A percentile compares a stretch with the other conserved stretches of the same genome.
These are phyloP conservation scores for Rickenella mellea DNA, from an alignment of 768 basidiomycete species.

Conservation along the genomic window DNA sequence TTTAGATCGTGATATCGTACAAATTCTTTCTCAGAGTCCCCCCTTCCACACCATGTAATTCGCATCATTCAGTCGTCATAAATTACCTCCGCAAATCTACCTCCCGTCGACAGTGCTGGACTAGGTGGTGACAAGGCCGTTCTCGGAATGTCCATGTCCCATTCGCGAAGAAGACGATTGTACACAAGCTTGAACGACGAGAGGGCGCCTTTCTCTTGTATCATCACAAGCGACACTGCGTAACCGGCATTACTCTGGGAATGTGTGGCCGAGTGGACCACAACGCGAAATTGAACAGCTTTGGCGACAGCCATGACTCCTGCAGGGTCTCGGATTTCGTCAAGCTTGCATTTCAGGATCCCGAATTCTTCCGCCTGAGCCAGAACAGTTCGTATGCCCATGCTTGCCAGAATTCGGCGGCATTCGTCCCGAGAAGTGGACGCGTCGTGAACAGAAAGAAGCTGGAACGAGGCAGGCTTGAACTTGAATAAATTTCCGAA, in stretches of 20 bases:
- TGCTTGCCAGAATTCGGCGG: slow-evolving; percentile 56
- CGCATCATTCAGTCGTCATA: too few species aligned
- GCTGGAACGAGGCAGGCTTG: slow-evolving; percentile 50
- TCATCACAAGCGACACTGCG: slow-evolving; percentile 51
- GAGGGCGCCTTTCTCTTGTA: slow-evolving; percentile 81
- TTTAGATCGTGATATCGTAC: too few species aligned
- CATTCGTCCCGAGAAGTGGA: slow-evolving; percentile 68
- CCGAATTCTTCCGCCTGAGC: slow-evolving; percentile 55
- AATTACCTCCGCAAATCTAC: slow-evolving; percentile 23
- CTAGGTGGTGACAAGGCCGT: too few species aligned
- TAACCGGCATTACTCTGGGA: slow-evolving; percentile 36
- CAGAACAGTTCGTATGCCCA: slow-evolving; percentile 61
- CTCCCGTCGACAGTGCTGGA: slow-evolving; percentile 19
- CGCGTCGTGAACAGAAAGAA: slow-evolving; percentile 50
- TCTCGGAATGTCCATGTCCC: slow-evolving; percentile 67
- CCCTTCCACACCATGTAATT: too few species aligned
- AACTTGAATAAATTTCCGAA: slow-evolving; percentile 83
- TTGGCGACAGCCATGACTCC: slow-evolving; percentile 50
- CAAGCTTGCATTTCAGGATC: slow-evolving; percentile 67
- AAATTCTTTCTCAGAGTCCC: too few species aligned
- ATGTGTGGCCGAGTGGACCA: slow-evolving; percentile 40
- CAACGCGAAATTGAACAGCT: slow-evolving; percentile 75
- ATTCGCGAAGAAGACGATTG: slow-evolving; percentile 53
- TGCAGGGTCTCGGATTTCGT: slow-evolving; percentile 51
- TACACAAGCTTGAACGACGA: slow-evolving; percentile 74